Evolutionary conservation across 345 rosid species (phyloP), one percentile per base, ranked within the genome.

Genomic region (Schrenkiella parvula): DNA sequence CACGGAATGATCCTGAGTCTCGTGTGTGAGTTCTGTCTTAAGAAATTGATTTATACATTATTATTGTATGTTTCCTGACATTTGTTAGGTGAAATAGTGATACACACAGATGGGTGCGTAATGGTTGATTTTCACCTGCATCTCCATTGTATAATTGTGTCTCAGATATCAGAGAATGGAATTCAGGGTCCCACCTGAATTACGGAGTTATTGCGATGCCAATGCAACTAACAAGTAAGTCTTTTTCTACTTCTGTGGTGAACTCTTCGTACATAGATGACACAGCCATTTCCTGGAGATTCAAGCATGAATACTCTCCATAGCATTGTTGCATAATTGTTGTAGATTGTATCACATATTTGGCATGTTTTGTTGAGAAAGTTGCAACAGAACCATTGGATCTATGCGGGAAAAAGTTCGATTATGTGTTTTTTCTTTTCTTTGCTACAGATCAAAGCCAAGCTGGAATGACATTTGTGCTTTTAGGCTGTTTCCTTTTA

Each of bases 1-100:
- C 99, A 62, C 91, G 96, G 48, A 82, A 79, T 77, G 98, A 95
- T 84, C 97, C 97, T 19, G 92, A 89, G 70, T 92, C 99, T 73
- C 85, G 93, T 81, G 87, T 87, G 99, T 91, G 81, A 88, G 93
- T 76, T 61, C 4, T n/a, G 43, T 54, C 47, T 9, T 64, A 44
- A 25, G 58, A 54, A 23, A 17, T 5, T 31, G 38, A 21, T 63
- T 56, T 17, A 22, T 63, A 32, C 43, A 21, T 64, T 34, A 10
- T 37, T 38, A 2, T 10, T 46, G 35, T 18, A 37, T 74, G 43
- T 32, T 25, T 35, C 3, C 1, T 60, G 55, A 59, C 13, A 52
- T 0, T 31, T 34, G 41, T 52, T 57, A 32, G 17, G 58, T 47
- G 6, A 56, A 56, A 44, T 31, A 13, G 43, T 47, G 19, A 38